Conservation (phyloP, 2,329 filamentous ascomycete genomes). For the Penicillium sp. region DNA sequence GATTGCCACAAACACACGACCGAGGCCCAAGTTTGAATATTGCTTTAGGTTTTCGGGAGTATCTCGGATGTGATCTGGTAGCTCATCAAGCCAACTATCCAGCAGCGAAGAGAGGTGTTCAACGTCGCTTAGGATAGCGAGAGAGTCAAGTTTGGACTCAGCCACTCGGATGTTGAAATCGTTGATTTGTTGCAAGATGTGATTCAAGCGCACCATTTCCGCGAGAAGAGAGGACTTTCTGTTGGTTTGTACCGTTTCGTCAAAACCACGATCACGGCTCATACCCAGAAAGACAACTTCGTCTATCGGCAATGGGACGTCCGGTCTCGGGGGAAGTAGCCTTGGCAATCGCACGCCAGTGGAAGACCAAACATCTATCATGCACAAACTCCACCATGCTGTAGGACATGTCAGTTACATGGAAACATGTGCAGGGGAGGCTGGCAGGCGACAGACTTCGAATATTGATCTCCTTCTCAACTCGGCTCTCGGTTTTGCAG, state of each 20-base stretch:
- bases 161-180: constrained; percentile 40
- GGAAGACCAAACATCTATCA: constrained; percentile 47
- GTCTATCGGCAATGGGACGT: constrained; percentile 40
- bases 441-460: constrained; percentile 5
- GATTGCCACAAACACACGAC: constrained; percentile 48
- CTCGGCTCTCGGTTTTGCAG: constrained; percentile 23
- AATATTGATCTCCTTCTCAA: constrained; percentile 42
- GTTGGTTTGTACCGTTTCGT: constrained; percentile 2
- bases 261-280: constrained; percentile 3
- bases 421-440: too few relatives aligned
- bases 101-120: constrained; percentile 35
- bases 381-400: constrained; percentile 45
- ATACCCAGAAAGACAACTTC: constrained; percentile 35
- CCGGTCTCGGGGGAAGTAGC: constrained; percentile 28
- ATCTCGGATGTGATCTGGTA: constrained; percentile 41
- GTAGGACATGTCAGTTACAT: constrained; percentile 7
- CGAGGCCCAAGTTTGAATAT: constrained; percentile 43
- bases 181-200: constrained; percentile 45
- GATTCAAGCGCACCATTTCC: constrained; percentile 43
- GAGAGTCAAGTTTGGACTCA: constrained; percentile 23
- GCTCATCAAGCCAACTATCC: constrained; percentile 37
- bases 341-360: constrained; percentile 39
- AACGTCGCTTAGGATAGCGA: constrained; percentile 22
- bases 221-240: constrained; percentile 33
- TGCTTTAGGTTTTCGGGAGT: constrained; percentile 42